A percentile compares a stretch with the other conserved stretches of the same genome.
Conservation (phyloP, 805 yeast species). For the Cyberlindnera mycetangii region DNA sequence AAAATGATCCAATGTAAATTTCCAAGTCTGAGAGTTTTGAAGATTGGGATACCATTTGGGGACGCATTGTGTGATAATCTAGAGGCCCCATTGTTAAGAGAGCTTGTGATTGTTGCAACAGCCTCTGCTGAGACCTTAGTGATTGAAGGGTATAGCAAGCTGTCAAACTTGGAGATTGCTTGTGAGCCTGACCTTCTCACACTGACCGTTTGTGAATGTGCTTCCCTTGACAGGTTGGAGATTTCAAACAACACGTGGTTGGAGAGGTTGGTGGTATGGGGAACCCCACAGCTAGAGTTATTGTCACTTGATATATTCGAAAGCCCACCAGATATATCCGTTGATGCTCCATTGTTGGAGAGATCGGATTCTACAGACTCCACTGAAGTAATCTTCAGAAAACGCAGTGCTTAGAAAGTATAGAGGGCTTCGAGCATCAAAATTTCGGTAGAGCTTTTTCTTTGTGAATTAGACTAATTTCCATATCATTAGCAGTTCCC, state of each 20-base stretch:
- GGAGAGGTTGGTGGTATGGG: background rate
- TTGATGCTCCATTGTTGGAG: background rate
- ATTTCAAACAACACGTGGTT: background rate
- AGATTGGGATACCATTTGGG: background rate
- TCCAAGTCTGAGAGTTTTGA: background rate
- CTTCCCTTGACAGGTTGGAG: background rate
- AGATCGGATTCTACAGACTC: background rate
- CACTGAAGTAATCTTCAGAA: background rate
- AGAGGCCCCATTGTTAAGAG: background rate
- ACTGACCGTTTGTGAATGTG: background rate
- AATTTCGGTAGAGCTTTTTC: too few species aligned
- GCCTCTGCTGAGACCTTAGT: background rate
- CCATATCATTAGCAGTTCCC: too few species aligned
- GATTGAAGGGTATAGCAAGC: background rate
- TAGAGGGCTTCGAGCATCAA: too few species aligned
- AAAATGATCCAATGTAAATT: background rate
- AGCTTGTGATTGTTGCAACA: background rate
- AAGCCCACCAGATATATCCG: background rate
- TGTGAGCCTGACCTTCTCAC: background rate
- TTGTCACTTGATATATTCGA: background rate
- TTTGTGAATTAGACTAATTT: too few species aligned
- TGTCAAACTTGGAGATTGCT: background rate
- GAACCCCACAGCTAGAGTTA: background rate
- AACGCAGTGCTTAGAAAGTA: too few species aligned
- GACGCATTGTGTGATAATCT: background rate